These are phyloP conservation scores for Polysphondylium violaceum DNA, from an alignment of 78 protist genomes.

Conservation along the genomic window DNA sequence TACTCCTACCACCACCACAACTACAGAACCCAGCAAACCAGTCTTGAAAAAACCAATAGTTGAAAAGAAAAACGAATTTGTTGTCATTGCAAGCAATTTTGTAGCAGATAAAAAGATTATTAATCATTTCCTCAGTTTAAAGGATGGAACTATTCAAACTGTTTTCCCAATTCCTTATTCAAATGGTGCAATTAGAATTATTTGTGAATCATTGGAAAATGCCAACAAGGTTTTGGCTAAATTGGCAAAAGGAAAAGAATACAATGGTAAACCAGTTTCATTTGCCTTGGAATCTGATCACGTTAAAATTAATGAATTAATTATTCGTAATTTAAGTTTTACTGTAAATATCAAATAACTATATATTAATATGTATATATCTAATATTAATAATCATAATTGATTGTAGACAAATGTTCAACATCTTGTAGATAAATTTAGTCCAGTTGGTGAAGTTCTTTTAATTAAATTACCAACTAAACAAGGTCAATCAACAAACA, in stretches of 20 bases:
- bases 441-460: conserved; percentile 23
- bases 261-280: conserved; percentile 5
- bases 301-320: conserved; percentile 20
- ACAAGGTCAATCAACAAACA: conserved; percentile 1
- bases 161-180: conserved; percentile 43
- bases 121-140: background rate
- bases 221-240: background rate
- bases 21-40: background rate
- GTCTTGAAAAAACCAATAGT: background rate
- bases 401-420: conserved; percentile 5
- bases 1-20: background rate
- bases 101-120: conserved; percentile 6
- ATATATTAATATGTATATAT: background rate
- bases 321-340: conserved; percentile 43
- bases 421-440: conserved; percentile 1
- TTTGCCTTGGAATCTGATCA: conserved; percentile 27
- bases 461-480: conserved; percentile 55
- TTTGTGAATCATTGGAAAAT: conserved; percentile 18
- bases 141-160: conserved; percentile 2
- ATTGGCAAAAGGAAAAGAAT: conserved; percentile 12
- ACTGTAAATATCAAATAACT: conserved; percentile 10
- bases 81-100: conserved; percentile 16
- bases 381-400: background rate
- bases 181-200: conserved; percentile 30
- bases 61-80: conserved; percentile 9